Conservation (phyloP, 176 grass and related monocot genomes). For the Cocos nucifera region DNA sequence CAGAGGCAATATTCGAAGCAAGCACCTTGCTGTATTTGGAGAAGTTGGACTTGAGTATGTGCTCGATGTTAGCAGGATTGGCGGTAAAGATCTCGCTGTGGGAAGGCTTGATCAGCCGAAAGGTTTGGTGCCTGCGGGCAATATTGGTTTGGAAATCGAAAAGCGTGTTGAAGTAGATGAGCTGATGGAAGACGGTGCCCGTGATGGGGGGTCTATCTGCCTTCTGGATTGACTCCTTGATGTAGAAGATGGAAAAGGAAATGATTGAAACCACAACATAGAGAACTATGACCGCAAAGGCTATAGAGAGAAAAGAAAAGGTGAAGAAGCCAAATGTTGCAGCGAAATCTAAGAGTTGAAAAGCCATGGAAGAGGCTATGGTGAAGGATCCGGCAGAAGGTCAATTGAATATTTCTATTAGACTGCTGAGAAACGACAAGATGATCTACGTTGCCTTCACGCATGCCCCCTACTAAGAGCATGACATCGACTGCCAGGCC, state of each 20-base stretch:
- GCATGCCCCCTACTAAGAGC: no score
- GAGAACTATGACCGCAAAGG: constrained; percentile 4
- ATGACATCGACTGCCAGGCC: no score
- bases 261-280: constrained; percentile 20
- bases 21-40: constrained; percentile 52
- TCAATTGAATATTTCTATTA: no score
- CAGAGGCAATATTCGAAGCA: not conserved
- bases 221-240: constrained; percentile 15
- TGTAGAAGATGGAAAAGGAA: constrained; percentile 25
- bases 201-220: constrained; percentile 12
- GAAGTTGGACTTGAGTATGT: constrained; percentile 50
- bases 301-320: not conserved
- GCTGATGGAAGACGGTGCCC: constrained; percentile 28
- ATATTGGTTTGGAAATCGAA: constrained; percentile 32
- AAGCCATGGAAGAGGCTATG: no score
- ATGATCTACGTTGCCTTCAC: no score
- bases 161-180: constrained; percentile 28
- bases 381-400: no score
- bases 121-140: constrained; percentile 25
- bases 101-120: constrained; percentile 24
- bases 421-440: no score
- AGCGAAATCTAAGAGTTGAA: no score
- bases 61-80: constrained; percentile 34
- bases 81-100: constrained; percentile 26
- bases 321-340: no score